Percentiles rank a stretch among this genome's conserved stretches.
These are phyloP conservation scores for Platanus orientalis DNA, from an alignment of 164 flowering plant genomes.

Conservation along the genomic window DNA sequence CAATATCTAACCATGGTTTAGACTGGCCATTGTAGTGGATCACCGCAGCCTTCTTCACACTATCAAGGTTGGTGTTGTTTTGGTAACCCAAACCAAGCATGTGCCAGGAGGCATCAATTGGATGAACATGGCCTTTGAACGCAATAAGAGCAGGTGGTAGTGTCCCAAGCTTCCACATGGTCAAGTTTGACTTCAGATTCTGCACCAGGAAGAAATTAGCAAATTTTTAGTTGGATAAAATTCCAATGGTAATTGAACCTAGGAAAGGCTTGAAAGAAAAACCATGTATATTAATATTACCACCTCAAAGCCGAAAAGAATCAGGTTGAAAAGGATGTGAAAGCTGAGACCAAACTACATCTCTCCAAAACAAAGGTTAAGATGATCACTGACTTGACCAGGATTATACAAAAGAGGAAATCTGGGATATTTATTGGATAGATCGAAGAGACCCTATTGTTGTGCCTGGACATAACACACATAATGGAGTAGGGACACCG, in stretches of 20 bases:
- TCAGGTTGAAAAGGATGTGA: no score
- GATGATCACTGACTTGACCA: no score
- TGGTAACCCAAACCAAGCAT: slow-evolving; percentile 99
- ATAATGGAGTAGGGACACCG: no score
- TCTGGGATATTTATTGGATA: no score
- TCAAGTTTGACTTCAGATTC: slow-evolving; percentile 84
- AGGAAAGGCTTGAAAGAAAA: neutral
- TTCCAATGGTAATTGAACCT: neutral
- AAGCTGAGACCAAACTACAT: no score
- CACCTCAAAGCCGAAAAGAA: no score
- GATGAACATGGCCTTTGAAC: slow-evolving; percentile 79
- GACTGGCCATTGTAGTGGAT: slow-evolving; percentile 98
- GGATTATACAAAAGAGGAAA: no score
- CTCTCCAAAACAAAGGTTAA: no score
- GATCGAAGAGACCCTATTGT: no score
- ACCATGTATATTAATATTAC: neutral
- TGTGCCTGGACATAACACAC: no score
- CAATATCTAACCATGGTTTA: slow-evolving; percentile 95
- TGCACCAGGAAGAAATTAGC: slow-evolving; percentile 25
- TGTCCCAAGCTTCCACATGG: slow-evolving; percentile 96
- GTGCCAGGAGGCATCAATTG: slow-evolving; percentile 96
- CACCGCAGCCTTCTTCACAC: slow-evolving; percentile 78
- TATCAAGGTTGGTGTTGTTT: slow-evolving; percentile 66
- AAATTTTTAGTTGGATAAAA: neutral
- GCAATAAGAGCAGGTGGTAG: slow-evolving; percentile 98